Percentiles rank a stretch among this genome's conserved stretches.
phyloP scores from a whole-genome alignment of 495 filamentous ascomycete genomes.

The Sporormia fimetaria region DNA sequence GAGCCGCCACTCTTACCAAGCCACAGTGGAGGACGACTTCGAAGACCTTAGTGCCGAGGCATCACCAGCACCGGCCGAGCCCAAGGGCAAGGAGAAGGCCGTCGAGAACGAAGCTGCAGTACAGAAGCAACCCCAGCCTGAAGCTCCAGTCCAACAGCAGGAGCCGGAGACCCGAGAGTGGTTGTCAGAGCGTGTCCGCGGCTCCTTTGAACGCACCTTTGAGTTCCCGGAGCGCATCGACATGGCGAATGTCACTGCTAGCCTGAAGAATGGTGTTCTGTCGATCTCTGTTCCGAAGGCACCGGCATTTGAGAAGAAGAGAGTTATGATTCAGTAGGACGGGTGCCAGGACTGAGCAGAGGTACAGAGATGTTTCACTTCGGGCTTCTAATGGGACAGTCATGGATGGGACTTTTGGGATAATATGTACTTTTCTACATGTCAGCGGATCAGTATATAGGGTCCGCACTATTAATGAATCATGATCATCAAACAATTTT shows the following conservation, averaged over 20 bases:
- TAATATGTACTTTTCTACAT: too few species aligned
- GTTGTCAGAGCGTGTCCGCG: slow-evolving; percentile 65
- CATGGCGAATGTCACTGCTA: slow-evolving; percentile 64
- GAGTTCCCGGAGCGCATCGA: slow-evolving; percentile 63
- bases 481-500: too few species aligned
- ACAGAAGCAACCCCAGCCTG: not conserved
- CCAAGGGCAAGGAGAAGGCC: slow-evolving; percentile 21
- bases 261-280: slow-evolving; percentile 61
- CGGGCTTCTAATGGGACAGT: too few species aligned
- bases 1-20: slow-evolving; percentile 20
- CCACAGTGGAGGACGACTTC: slow-evolving; percentile 26
- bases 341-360: too few species aligned
- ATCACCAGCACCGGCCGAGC: not conserved
- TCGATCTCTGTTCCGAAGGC: slow-evolving; percentile 66
- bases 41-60: slow-evolving; percentile 19
- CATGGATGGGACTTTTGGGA: too few species aligned
- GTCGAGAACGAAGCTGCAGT: slow-evolving; percentile 6
- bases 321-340: slow-evolving; percentile 17
- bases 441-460: too few species aligned
- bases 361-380: too few species aligned
- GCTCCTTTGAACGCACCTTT: slow-evolving; percentile 70
- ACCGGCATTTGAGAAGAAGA: slow-evolving; percentile 4
- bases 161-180: slow-evolving; percentile 51
- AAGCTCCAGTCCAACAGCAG: slow-evolving; percentile 23
- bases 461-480: too few species aligned